Base-by-base conservation (phyloP, 331 rosid genomes). In the Phaseolus coccineus region DNA sequence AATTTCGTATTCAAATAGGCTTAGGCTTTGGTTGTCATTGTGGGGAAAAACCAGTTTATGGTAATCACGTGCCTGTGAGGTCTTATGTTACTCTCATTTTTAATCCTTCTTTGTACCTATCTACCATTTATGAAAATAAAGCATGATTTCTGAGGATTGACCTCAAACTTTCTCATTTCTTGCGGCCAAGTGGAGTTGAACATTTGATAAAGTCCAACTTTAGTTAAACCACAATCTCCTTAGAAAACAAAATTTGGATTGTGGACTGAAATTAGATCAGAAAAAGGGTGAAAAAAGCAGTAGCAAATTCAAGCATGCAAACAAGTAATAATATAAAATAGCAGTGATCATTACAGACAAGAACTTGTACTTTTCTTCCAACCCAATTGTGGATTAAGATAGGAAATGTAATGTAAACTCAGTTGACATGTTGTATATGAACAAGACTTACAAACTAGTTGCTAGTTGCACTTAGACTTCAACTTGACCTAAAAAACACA, bases 391-490 rank as follows among this genome's bases (percentile, higher is more conserved):
- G 72, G 83, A 63, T 8, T 33, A 53, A 19, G 19, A 66, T 59
- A 33, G 42, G 30, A 55, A 53, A 28, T 33, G 67, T 6, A 61
- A 61, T 30, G 59, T 5, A 27, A 6, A 66, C 31, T 5, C 65
- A 35, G 71, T 79, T 58, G 83, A 70, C 83, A 70, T 47, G 61
- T 40, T 25, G 19, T n/a, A 58, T 35, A 70, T 70, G 63, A 69
- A 37, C 57, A 44, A 57, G 51, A 46, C 71, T 69, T 40, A 13
- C 58, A 57, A 78, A 31, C 51, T 44, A 31, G 39, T 57, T 58
- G 82, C 71, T 3, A 44, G 71, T 57, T 40, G 48, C 47, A 77
- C 47, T 16, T 25, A 55, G 46, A 44, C 11, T 25, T 71, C 12
- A 42, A 69, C 56, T 79, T 62, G 78, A 50, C 47, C 10, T 3